Base-by-base conservation (phyloP, 208 protist genomes). In the Leishmania tarentolae region DNA sequence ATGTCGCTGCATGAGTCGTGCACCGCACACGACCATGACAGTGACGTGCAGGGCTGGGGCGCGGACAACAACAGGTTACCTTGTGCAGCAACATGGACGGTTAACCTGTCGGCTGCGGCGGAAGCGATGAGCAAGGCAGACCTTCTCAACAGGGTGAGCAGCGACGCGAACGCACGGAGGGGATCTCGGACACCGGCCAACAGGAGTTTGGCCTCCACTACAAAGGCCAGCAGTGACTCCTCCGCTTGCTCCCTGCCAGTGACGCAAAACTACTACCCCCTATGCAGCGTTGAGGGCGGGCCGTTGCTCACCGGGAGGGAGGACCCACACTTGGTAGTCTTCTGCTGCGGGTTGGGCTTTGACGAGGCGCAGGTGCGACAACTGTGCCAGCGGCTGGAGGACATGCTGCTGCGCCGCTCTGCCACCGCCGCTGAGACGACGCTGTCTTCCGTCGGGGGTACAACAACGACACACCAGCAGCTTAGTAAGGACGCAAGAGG, bases 291-390 rank as follows among this genome's bases (percentile, higher is more conserved):
- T 13, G 82, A 83, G 68, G 74, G 80, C 13, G 82, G 75, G 3
- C 80, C 81, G 24, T 74, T 83, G 53, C 84, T 92, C 24, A 86
- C 76, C 31, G 81, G 80, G 2, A n/a, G 69, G 53, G 88, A 92
- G 81, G 82, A 87, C 42, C 77, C 83, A 2, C 86, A 92, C 69
- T 78, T 91, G 35, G 84, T 86, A 1, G 47, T 94, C 15, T 94
- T 92, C 75, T 92, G 83, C 83, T 94, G 85, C 73, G 91, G 89
- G 4, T 78, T 94, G 7, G 91, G 87, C 57, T 89, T 92, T 76
- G 84, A 87, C 37, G 83, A 88, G 74, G 2, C 78, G 78, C 85
- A 90, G 66, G 87, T 91, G 76, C 82, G 82, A 75, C 73, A 63
- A 65, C 79, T 94, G 47, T 93, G 88, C 47, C 83, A 83, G 53